Conservation (phyloP, 2,329 filamentous ascomycete genomes). For the Ceratocystis lukuohia region DNA sequence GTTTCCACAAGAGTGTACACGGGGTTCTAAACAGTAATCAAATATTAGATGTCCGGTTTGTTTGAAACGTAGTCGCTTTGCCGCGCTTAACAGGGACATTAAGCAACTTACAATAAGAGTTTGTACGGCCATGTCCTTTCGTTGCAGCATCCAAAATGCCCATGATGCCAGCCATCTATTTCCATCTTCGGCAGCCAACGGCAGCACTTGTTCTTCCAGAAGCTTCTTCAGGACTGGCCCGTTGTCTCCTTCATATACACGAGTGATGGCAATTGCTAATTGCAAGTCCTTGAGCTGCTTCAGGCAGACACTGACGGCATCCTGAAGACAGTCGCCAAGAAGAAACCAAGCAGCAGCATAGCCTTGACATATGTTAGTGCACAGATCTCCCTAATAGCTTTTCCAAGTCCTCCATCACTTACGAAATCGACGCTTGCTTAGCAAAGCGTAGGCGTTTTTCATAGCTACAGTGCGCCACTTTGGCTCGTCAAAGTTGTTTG, state of each 20-base stretch:
- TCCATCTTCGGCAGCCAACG: conserved; percentile 62
- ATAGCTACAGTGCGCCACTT: conserved; percentile 80
- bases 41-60: not conserved
- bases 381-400: not conserved
- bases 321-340: conserved; percentile 68
- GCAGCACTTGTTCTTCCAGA: conserved; percentile 66
- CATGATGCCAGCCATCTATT: conserved; percentile 92
- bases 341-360: conserved; percentile 96
- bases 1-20: conserved; percentile 61
- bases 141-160: conserved; percentile 84
- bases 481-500: conserved; percentile 80
- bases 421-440: conserved; percentile 83
- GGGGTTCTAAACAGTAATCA: conserved; percentile 45
- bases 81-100: no score
- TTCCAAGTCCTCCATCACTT: conserved; percentile 23
- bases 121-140: conserved; percentile 71
- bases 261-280: conserved; percentile 73
- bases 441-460: conserved; percentile 91
- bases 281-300: conserved; percentile 82
- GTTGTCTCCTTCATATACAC: conserved; percentile 77
- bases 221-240: conserved; percentile 60
- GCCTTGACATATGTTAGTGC: conserved; percentile 36
- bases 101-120: conserved; percentile 56
- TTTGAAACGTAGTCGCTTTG: no score
- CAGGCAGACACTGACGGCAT: conserved; percentile 74